Conservation (phyloP, 352 stramenopile species). For the Proteromonas lacertae region DNA sequence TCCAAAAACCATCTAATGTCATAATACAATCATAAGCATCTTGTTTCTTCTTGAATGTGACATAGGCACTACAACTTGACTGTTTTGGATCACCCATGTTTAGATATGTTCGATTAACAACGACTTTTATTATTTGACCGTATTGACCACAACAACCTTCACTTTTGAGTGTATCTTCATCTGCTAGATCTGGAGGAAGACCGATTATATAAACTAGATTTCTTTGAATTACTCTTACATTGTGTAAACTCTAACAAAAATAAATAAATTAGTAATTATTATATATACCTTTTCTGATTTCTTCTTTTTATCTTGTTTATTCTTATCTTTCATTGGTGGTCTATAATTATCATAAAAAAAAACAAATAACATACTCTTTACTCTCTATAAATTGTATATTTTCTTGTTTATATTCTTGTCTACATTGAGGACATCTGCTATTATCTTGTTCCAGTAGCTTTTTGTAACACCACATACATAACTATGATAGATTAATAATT, state of each 20-base stretch:
- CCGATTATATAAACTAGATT: constrained; percentile 76
- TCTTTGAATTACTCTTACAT: constrained; percentile 55
- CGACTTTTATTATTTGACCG: constrained; percentile 51
- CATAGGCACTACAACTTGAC: constrained; percentile 53
- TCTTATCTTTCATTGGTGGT: constrained; percentile 7
- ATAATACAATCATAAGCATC: constrained; percentile 51
- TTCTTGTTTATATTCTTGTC: constrained; percentile 82
- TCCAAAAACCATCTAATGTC: constrained; percentile 43
- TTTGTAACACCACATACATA: constrained; percentile 98
- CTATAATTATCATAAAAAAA: not conserved
- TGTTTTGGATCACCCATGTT: not conserved
- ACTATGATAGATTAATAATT: constrained; percentile 12
- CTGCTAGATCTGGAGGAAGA: constrained; percentile 31
- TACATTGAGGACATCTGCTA: constrained; percentile 74
- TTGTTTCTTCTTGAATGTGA: constrained; percentile 49
- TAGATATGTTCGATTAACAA: not conserved
- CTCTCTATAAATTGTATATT: constrained; percentile 38
- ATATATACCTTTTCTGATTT: too few species aligned
- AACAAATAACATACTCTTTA: not conserved
- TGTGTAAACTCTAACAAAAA: constrained; percentile 21
- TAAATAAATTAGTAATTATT: constrained; percentile 16
- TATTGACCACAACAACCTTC: constrained; percentile 58
- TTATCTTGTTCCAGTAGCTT: constrained; percentile 95
- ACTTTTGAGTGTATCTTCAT: constrained; percentile 35
- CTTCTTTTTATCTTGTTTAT: constrained; percentile 37